Percentiles rank a stretch among this genome's conserved stretches.
phyloP scores from a whole-genome alignment of 2,329 filamentous ascomycete species.

The Alternaria infectoria region DNA sequence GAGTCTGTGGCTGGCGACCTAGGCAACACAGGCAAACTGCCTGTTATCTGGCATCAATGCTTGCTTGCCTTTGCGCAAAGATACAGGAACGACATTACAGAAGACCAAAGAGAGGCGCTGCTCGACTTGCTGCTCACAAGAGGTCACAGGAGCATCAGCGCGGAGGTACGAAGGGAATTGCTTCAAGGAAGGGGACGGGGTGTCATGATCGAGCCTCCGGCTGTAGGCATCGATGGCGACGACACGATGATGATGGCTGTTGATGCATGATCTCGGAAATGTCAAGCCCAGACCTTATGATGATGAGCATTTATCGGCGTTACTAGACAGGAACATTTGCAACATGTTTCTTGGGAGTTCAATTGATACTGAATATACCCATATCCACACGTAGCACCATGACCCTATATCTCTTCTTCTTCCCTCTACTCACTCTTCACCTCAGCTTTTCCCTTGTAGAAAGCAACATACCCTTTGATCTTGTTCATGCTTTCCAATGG shows the following conservation, averaged over 20 bases:
- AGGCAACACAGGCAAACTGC: constrained; percentile 69
- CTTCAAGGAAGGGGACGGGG: constrained; percentile 87
- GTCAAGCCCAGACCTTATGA: background rate
- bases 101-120: constrained; percentile 90
- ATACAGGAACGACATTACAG: constrained; percentile 94
- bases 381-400: background rate
- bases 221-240: constrained; percentile 72
- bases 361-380: constrained; percentile 5
- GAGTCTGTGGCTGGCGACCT: constrained; percentile 43
- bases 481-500: constrained; percentile 57
- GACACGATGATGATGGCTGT: constrained; percentile 82
- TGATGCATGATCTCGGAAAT: constrained; percentile 2
- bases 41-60: constrained; percentile 96
- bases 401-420: background rate
- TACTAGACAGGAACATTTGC: constrained; percentile 4
- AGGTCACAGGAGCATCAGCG: constrained; percentile 86
- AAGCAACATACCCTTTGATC: constrained; percentile 64
- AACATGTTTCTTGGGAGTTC: background rate
- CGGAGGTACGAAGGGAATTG: constrained; percentile 87
- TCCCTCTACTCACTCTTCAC: constrained; percentile 15
- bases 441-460: constrained; percentile 57
- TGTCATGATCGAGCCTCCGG: constrained; percentile 67
- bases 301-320: constrained; percentile 17
- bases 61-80: constrained; percentile 90
- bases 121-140: constrained; percentile 84